phyloP scores from a whole-genome alignment of 2,329 filamentous ascomycete genomes.

The Cytospora leucostoma region DNA sequence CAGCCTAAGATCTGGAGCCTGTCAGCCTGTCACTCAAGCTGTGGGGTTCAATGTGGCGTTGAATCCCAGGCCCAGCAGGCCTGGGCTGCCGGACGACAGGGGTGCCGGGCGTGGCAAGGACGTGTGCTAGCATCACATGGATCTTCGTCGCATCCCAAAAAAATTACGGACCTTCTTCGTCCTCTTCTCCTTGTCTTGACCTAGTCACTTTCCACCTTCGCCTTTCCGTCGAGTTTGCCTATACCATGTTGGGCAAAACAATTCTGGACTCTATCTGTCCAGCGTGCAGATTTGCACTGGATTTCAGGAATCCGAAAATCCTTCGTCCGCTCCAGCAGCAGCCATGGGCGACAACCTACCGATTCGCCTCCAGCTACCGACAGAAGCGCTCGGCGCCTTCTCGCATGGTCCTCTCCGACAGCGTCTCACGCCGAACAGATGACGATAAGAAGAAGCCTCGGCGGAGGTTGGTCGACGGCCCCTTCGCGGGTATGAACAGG shows the following conservation, averaged over 20 bases:
- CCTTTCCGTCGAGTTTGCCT: neutral
- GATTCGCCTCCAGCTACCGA: slow-evolving; percentile 39
- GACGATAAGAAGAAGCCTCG: slow-evolving; percentile 40
- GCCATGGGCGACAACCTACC: slow-evolving; percentile 38
- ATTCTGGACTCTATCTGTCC: slow-evolving; percentile 24
- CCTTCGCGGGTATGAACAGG: slow-evolving; percentile 59
- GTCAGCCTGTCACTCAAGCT: too few relatives aligned
- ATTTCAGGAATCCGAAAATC: slow-evolving; percentile 10
- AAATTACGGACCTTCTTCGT: slow-evolving; percentile 12
- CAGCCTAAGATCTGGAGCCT: too few relatives aligned
- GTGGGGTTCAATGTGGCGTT: too few relatives aligned
- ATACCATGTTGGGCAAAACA: slow-evolving; percentile 23
- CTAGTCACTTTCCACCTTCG: neutral
- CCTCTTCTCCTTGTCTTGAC: neutral
- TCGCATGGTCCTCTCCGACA: slow-evolving; percentile 60
- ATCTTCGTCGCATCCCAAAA: slow-evolving; percentile 10
- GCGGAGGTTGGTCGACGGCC: slow-evolving; percentile 46
- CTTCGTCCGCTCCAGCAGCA: slow-evolving; percentile 31
- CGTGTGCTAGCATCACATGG: neutral
- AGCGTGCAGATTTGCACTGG: slow-evolving; percentile 20
- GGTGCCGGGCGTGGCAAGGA: neutral
- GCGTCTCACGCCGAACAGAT: slow-evolving; percentile 43
- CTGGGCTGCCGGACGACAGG: too few relatives aligned
- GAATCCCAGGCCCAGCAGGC: neutral
- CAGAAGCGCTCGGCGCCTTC: slow-evolving; percentile 46